Evolutionary conservation across 495 filamentous ascomycete genomes (phyloP).

Genomic region (Aspergillus olivimuriae): DNA sequence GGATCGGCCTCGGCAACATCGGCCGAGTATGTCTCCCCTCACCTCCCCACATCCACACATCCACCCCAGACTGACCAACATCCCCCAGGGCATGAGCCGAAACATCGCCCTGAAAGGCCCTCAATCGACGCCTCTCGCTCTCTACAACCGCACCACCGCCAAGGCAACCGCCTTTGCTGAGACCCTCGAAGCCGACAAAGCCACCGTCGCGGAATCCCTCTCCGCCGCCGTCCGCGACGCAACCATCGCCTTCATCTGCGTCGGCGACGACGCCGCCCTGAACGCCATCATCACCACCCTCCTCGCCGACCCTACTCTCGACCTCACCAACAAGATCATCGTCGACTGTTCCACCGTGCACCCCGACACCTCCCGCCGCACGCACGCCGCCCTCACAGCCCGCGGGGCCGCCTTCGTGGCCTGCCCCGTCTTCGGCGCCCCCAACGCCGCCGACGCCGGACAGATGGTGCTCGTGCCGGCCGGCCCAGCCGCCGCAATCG

Average conservation of each 20-base stretch:
- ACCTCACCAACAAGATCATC: constrained; percentile 41
- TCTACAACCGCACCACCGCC: constrained; percentile 72
- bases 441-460: constrained; percentile 70
- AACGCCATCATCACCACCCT: constrained; percentile 47
- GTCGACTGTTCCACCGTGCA: constrained; percentile 87
- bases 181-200: constrained; percentile 49
- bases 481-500: constrained; percentile 53
- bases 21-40: constrained; percentile 58
- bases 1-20: constrained; percentile 90
- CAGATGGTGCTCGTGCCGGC: constrained; percentile 72
- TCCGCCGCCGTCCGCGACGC: constrained; percentile 58
- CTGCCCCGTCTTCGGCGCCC: constrained; percentile 77
- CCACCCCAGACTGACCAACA: constrained; percentile 14
- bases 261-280: constrained; percentile 73
- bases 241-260: constrained; percentile 78
- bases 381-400: constrained; percentile 47
- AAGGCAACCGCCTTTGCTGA: constrained; percentile 50
- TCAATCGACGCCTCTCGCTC: constrained; percentile 59
- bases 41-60: not conserved
- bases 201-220: constrained; percentile 53
- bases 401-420: constrained; percentile 69
- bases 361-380: constrained; percentile 66
- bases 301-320: constrained; percentile 29
- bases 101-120: constrained; percentile 75
- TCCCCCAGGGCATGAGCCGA: constrained; percentile 69